phyloP scores from a whole-genome alignment of 2,329 filamentous ascomycete genomes.

The Cladosporium sp. region DNA sequence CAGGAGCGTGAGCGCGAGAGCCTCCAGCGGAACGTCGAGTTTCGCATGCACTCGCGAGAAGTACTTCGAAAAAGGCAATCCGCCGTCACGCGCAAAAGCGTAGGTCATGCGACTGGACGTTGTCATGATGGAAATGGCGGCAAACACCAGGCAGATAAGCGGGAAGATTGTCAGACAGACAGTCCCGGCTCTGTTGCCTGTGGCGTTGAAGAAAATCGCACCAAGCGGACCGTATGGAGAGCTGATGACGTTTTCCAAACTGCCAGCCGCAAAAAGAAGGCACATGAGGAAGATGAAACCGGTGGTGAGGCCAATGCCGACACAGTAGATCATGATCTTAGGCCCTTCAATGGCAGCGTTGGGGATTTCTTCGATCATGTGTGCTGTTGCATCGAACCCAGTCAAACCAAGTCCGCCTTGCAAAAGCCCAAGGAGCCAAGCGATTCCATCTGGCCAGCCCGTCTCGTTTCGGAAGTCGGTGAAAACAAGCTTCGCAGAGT shows the following conservation, averaged over 20 bases:
- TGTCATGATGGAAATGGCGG: slow-evolving; percentile 33
- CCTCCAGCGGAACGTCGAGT: slow-evolving; percentile 33
- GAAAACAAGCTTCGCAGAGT: slow-evolving; percentile 62
- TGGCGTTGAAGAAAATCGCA: slow-evolving; percentile 33
- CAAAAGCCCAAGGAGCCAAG: slow-evolving; percentile 42
- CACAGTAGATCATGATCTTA: slow-evolving; percentile 31
- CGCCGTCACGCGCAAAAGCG: slow-evolving; percentile 34
- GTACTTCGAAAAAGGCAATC: slow-evolving; percentile 31
- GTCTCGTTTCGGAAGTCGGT: slow-evolving; percentile 59
- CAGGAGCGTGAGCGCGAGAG: slow-evolving; percentile 29
- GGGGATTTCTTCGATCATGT: slow-evolving; percentile 43
- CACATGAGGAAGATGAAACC: slow-evolving; percentile 35
- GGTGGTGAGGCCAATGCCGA: slow-evolving; percentile 32
- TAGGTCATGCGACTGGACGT: slow-evolving; percentile 35
- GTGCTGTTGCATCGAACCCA: slow-evolving; percentile 51
- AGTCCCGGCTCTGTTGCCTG: slow-evolving; percentile 30
- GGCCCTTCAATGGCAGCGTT: slow-evolving; percentile 33
- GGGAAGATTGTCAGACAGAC: slow-evolving; percentile 35
- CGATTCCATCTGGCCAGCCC: slow-evolving; percentile 36
- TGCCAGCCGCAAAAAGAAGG: slow-evolving; percentile 34
- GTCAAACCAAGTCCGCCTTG: slow-evolving; percentile 34
- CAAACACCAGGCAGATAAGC: slow-evolving; percentile 32
- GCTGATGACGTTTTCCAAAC: slow-evolving; percentile 27
- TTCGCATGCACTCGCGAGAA: slow-evolving; percentile 33
- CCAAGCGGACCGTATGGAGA: slow-evolving; percentile 31